Percentiles rank a stretch among this genome's conserved stretches.
Evolutionary conservation across 805 yeast species (phyloP).

Genomic region (Yarrowia osloensis): DNA sequence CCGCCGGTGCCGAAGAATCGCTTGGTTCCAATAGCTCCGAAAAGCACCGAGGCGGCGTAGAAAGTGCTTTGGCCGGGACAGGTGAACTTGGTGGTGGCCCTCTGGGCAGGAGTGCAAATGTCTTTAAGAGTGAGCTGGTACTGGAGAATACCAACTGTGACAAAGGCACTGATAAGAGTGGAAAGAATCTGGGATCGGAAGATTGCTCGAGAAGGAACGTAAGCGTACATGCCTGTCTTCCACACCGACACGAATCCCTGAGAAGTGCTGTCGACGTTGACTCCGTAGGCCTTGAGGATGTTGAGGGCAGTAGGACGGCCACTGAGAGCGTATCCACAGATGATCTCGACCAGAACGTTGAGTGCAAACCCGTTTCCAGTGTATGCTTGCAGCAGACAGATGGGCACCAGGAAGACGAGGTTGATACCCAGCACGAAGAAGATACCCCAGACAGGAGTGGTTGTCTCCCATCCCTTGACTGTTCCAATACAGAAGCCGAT

Average conservation of each 20-base stretch:
- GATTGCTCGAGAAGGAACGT: conserved; percentile 59
- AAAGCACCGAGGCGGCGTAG: conserved; percentile 52
- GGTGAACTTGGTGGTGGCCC: conserved; percentile 40
- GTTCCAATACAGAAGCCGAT: conserved; percentile 42
- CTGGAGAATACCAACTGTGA: conserved; percentile 40
- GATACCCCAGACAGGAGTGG: conserved; percentile 62
- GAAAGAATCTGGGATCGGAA: conserved; percentile 47
- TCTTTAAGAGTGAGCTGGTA: conserved; percentile 41
- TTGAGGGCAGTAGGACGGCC: conserved; percentile 64
- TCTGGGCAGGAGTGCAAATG: conserved; percentile 39
- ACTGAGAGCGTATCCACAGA: conserved; percentile 68
- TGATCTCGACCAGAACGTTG: conserved; percentile 62
- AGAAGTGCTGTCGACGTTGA: conserved; percentile 64
- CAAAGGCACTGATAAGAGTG: conserved; percentile 45
- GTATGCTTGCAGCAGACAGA: conserved; percentile 57
- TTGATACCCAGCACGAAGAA: conserved; percentile 58
- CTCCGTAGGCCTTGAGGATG: conserved; percentile 60
- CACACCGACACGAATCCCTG: conserved; percentile 56
- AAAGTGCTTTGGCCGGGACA: conserved; percentile 47
- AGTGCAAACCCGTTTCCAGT: conserved; percentile 59
- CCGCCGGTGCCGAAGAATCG: conserved; percentile 44
- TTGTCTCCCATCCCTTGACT: conserved; percentile 47
- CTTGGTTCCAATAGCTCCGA: conserved; percentile 53
- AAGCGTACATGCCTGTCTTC: conserved; percentile 62
- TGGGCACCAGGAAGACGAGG: conserved; percentile 57